Conservation (phyloP, 1,284 basidiomycete genomes). For the Butyriboletus appendiculatus region DNA sequence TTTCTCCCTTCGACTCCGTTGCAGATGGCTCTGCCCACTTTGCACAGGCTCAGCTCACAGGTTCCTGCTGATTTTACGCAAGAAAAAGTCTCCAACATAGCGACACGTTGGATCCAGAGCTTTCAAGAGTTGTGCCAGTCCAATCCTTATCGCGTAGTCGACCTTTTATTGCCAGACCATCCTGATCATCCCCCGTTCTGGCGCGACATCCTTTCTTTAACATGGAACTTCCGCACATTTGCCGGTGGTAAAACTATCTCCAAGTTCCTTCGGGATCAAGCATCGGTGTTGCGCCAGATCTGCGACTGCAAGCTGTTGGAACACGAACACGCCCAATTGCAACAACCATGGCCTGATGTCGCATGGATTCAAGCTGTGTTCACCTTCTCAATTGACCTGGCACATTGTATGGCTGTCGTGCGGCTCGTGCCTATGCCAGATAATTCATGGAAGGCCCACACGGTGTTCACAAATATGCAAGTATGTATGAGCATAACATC, state of each 20-base stretch:
- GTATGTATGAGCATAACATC: neutral
- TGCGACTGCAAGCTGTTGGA: neutral
- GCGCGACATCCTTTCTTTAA: conserved; percentile 8
- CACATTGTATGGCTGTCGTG: neutral
- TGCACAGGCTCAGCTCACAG: neutral
- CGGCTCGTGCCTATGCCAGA: conserved; percentile 3
- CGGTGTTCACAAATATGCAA: conserved; percentile 7
- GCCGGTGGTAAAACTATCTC: neutral
- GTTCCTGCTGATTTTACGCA: neutral
- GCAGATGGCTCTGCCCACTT: neutral
- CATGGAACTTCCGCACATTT: conserved; percentile 7
- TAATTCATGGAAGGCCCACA: conserved; percentile 4
- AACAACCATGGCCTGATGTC: conserved; percentile 1
- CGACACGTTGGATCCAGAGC: conserved; percentile 1
- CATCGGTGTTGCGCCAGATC: neutral
- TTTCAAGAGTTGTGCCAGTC: conserved; percentile 2
- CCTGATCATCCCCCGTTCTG: neutral
- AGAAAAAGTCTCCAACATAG: neutral
- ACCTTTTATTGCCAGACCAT: conserved; percentile 1
- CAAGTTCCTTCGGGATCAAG: neutral
- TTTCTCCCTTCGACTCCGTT: neutral
- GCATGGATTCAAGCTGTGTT: conserved; percentile 7
- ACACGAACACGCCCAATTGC: neutral
- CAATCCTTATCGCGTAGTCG: neutral
- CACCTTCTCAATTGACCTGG: conserved; percentile 2